Conservation (phyloP, 352 stramenopile species). For the Pythium dissotocum region DNA sequence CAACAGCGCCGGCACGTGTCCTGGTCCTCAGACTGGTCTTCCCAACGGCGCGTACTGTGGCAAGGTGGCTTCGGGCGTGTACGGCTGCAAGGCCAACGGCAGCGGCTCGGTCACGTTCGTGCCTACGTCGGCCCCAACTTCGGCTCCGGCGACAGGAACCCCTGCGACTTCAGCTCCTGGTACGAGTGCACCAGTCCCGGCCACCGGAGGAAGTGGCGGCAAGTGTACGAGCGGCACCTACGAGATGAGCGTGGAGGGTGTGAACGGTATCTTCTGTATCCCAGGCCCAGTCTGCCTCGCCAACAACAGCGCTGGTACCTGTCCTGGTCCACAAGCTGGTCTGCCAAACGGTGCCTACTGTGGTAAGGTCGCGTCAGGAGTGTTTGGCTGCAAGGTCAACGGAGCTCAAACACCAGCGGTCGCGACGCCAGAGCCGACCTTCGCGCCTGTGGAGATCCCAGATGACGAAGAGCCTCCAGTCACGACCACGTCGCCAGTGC, state of each 20-base stretch:
- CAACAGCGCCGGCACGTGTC: slow-evolving; percentile 3
- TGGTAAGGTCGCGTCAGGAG: slow-evolving; percentile 8
- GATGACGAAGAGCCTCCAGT: too few species aligned
- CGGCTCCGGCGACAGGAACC: not conserved
- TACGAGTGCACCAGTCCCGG: too few species aligned
- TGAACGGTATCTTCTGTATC: slow-evolving; percentile 14
- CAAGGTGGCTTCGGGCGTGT: slow-evolving; percentile 15
- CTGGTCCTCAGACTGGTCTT: slow-evolving; percentile 13
- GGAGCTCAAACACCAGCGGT: too few species aligned
- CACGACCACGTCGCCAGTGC: too few species aligned
- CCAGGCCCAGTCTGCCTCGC: slow-evolving; percentile 4
- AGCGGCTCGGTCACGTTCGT: too few species aligned
- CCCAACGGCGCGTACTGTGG: slow-evolving; percentile 19
- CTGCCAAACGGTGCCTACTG: slow-evolving; percentile 14
- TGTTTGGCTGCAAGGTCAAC: slow-evolving; percentile 23
- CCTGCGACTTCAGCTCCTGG: too few species aligned
- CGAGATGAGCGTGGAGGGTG: slow-evolving; percentile 21
- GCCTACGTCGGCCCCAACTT: not conserved
- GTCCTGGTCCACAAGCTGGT: slow-evolving; percentile 13
- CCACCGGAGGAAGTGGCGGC: too few species aligned
- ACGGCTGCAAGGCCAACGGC: slow-evolving; percentile 20
- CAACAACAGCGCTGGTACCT: not conserved
- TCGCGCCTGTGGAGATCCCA: too few species aligned
- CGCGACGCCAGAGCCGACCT: too few species aligned
- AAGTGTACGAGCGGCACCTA: not conserved